These are phyloP conservation scores for Gigaspora rosea DNA, from an alignment of 192 early-diverging fungal species.

Conservation along the genomic window DNA sequence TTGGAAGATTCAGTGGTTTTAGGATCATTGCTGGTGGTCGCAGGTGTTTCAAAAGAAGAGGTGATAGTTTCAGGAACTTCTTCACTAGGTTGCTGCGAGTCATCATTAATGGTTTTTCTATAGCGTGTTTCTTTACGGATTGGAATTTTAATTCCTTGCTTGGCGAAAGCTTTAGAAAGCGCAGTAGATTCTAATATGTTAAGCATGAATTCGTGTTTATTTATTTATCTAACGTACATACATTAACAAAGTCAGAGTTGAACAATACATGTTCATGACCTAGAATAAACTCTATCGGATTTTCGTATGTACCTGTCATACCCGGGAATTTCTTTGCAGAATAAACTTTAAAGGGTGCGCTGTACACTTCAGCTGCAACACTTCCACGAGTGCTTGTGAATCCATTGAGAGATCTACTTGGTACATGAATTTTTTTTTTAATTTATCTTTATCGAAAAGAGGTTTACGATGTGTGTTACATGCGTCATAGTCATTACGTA, in stretches of 20 bases:
- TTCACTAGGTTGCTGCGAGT: not conserved
- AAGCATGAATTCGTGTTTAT: conserved; percentile 23
- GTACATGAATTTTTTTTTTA: conserved; percentile 1
- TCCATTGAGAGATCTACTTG: conserved; percentile 17
- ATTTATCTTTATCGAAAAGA: too few species aligned
- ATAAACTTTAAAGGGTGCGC: conserved; percentile 68
- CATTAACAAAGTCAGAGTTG: not conserved
- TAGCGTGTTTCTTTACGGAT: conserved; percentile 60
- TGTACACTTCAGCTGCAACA: conserved; percentile 54
- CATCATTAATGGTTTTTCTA: conserved; percentile 4
- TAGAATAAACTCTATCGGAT: not conserved
- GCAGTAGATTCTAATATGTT: conserved; percentile 62
- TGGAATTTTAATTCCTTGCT: conserved; percentile 78
- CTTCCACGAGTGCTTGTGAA: conserved; percentile 37
- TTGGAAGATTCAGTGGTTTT: not conserved
- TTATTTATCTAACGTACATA: not conserved
- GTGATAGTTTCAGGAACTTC: not conserved
- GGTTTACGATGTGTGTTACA: too few species aligned
- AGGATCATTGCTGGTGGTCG: not conserved
- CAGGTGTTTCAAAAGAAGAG: not conserved
- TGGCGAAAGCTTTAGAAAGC: conserved; percentile 71
- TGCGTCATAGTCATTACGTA: too few species aligned
- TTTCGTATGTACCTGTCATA: conserved; percentile 57
- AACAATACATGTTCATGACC: not conserved
- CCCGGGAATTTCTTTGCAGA: conserved; percentile 80